Evolutionary conservation across 169 alveolate species (phyloP), one percentile per base, ranked within the genome.

Genomic region (Miamiensis avidus): DNA sequence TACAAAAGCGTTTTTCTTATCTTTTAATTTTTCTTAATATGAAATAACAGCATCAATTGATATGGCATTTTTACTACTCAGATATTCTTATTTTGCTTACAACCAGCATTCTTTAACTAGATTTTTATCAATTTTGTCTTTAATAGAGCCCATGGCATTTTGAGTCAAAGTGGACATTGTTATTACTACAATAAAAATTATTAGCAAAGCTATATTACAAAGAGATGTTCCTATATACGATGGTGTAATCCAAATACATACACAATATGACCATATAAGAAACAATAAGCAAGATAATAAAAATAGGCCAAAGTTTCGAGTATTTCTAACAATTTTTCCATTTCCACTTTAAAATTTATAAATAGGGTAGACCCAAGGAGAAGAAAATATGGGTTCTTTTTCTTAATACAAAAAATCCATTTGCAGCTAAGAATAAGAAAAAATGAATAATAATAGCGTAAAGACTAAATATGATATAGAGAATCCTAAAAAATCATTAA

Each of bases 301-400:
- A 29, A 90, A 34, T 4, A 83, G n/a, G 15, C 84, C 75, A 30
- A 87, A 74, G 0, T 90, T 85, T 1, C 30, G 27, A 75, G 89
- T 88, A 33, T 82, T 78, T 30, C 75, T 32, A 27, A 75, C 85
- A 30, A 93, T 82, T 34, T 84, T 82, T n/a, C 90, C 85, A 33
- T 83, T 82, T 65, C 75, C 81, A 0, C 94, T 84, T 32, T 85
- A 78, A 77, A 91, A 93, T 31, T 82, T 91, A 76, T 79, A 93
- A 15, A 90, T 84, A 32, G 96, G 96, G 91, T 91, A 91, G 1
- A 93, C 34, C 93, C 93, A 90, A n/a, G 96, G 92, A 0, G 94
- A 88, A 78, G 81, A 89, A 74, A 90, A 91, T n/a, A 93, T 74
- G 27, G 96, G 96, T 30, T 84, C 34, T 25, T 83, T 74, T 29